A percentile compares a stretch with the other conserved stretches of the same genome.
Conservation (phyloP, 1,139 yeast species). For the Candida pseudocylindracea region DNA sequence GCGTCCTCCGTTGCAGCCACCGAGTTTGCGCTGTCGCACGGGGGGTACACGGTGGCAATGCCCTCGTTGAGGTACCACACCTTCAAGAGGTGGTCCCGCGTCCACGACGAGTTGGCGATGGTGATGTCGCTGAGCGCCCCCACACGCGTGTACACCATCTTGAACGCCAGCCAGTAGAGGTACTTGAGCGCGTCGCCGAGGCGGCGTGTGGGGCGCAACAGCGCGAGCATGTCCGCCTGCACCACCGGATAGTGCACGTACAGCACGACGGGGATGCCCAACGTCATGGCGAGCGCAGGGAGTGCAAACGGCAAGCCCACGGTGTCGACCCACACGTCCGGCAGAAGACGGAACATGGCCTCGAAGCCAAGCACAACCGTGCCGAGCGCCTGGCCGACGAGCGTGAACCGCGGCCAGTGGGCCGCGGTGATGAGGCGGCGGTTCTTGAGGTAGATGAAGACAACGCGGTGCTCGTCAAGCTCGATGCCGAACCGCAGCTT, state of each 20-base stretch:
- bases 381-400: conserved; percentile 77
- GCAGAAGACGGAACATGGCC: conserved; percentile 46
- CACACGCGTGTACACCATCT: conserved; percentile 37
- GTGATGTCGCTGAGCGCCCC: conserved; percentile 50
- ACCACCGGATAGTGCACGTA: conserved; percentile 91
- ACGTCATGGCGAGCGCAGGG: conserved; percentile 27
- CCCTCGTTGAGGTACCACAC: conserved; percentile 28
- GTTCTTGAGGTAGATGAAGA: conserved; percentile 47
- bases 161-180: conserved; percentile 47
- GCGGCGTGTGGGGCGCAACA: conserved; percentile 15
- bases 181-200: conserved; percentile 19
- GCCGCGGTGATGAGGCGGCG: conserved; percentile 37
- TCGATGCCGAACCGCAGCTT: conserved; percentile 37
- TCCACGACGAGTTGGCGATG: conserved; percentile 83
- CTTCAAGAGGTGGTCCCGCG: conserved; percentile 41
- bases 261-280: conserved; percentile 56
- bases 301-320: conserved; percentile 67
- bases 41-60: conserved; percentile 52
- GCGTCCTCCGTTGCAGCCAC: conserved; percentile 2
- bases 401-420: conserved; percentile 62
- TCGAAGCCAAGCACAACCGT: conserved; percentile 45
- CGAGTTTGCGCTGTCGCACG: conserved; percentile 12
- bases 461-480: conserved; percentile 31
- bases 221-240: conserved; percentile 64
- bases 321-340: conserved; percentile 89